Evolutionary conservation across 176 grass and related monocot genomes (phyloP).

Genomic region (Alloteropsis semialata): DNA sequence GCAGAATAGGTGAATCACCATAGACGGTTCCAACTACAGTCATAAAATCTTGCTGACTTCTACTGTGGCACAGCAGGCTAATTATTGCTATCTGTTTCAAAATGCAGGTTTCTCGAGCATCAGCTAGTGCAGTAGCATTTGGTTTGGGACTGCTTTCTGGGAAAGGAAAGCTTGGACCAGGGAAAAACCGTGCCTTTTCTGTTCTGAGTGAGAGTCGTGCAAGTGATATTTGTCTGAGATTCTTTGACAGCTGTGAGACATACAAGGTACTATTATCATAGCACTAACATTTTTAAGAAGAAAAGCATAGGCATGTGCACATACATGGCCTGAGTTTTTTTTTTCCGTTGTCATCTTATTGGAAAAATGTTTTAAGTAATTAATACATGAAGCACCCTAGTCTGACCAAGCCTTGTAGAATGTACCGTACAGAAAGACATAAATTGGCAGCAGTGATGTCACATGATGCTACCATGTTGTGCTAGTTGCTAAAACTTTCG

Average conservation of each 20-base stretch:
- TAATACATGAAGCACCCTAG: background rate
- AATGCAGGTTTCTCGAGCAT: slow-evolving; percentile 83
- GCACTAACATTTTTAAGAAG: slow-evolving; percentile 4
- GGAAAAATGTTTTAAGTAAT: too few relatives aligned
- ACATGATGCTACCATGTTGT: background rate
- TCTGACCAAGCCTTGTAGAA: background rate
- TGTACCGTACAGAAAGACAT: background rate
- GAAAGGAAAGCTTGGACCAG: slow-evolving; percentile 86
- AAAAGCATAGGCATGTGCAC: background rate
- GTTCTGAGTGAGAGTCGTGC: slow-evolving; percentile 90
- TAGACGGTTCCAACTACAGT: background rate
- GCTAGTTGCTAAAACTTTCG: background rate
- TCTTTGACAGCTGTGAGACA: slow-evolving; percentile 78
- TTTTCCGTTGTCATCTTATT: background rate
- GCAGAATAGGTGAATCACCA: background rate
- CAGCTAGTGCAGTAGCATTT: slow-evolving; percentile 97
- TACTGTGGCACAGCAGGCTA: background rate
- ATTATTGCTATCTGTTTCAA: background rate
- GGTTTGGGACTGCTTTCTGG: slow-evolving; percentile 85
- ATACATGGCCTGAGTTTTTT: background rate
- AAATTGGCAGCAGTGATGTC: background rate
- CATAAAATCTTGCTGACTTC: slow-evolving; percentile 6
- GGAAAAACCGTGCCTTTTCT: slow-evolving; percentile 77
- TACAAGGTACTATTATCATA: slow-evolving; percentile 68
- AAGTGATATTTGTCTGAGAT: slow-evolving; percentile 91